These are phyloP conservation scores for Gossypium raimondii DNA, from an alignment of 345 rosid genomes.

Conservation along the genomic window DNA sequence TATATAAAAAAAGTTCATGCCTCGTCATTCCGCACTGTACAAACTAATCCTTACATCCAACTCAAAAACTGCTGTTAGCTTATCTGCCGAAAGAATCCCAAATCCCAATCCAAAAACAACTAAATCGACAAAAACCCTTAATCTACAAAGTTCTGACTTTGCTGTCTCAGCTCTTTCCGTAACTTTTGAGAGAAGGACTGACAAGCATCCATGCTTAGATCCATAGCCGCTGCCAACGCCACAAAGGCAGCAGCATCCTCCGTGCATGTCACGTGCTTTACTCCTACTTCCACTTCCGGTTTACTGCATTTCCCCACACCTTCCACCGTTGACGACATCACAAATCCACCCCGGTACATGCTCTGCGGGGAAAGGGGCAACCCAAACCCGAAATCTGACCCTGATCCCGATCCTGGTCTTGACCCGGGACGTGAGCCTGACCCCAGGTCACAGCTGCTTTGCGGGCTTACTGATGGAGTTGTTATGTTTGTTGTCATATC, in stretches of 20 bases:
- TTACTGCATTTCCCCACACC: conserved; percentile 48
- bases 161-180: conserved; percentile 76
- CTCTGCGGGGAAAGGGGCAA: conserved; percentile 23
- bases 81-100: background rate
- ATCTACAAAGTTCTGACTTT: conserved; percentile 51
- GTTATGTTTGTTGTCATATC: conserved; percentile 52
- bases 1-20: background rate
- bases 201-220: conserved; percentile 95
- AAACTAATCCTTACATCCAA: background rate
- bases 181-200: conserved; percentile 70
- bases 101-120: conserved; percentile 20
- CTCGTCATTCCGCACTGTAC: conserved; percentile 15
- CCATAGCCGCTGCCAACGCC: conserved; percentile 93
- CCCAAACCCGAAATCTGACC: conserved; percentile 49
- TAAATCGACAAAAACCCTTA: conserved; percentile 26
- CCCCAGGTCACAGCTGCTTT: conserved; percentile 80
- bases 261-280: conserved; percentile 89
- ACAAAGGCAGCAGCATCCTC: conserved; percentile 96
- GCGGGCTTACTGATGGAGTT: conserved; percentile 69
- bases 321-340: conserved; percentile 81
- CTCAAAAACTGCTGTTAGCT: conserved; percentile 16
- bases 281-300: conserved; percentile 81
- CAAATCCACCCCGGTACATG: conserved; percentile 48
- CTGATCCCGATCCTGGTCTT: conserved; percentile 62
- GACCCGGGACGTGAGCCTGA: conserved; percentile 49